Conservation (phyloP, 2,329 filamentous ascomycete species). For the Ilyonectria robusta region DNA sequence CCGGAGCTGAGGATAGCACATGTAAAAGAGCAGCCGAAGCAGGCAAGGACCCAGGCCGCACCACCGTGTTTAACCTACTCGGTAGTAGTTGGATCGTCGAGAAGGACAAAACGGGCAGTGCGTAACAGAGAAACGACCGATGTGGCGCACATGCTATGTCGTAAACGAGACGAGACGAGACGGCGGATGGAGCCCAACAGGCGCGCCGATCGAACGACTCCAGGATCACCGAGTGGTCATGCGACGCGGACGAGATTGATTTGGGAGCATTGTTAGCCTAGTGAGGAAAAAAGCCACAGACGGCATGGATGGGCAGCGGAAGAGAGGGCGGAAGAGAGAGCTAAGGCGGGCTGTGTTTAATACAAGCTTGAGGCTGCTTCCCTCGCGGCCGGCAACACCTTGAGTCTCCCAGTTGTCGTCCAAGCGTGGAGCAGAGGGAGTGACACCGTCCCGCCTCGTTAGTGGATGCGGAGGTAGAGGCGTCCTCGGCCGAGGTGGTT, state of each 20-base stretch:
- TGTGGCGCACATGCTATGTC: conserved; percentile 2
- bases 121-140: background rate
- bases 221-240: conserved; percentile 4
- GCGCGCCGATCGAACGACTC: conserved; percentile 2
- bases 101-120: background rate
- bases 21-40: background rate
- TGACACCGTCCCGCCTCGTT: background rate
- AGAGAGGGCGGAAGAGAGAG: too few species aligned
- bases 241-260: background rate
- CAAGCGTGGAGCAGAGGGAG: too few species aligned
- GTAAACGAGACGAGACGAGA: background rate
- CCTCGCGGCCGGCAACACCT: too few species aligned
- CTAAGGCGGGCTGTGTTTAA: background rate
- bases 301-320: background rate
- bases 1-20: background rate
- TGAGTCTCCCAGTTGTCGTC: too few species aligned
- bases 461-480: background rate
- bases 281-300: background rate
- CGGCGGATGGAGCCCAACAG: background rate
- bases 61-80: background rate
- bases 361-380: background rate
- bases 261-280: background rate
- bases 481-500: background rate
- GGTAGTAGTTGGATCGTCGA: background rate
- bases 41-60: background rate